Percentiles rank a stretch among this genome's conserved stretches.
These are phyloP conservation scores for Colletotrichum siamense DNA, from an alignment of 2,329 filamentous ascomycete species.

Conservation along the genomic window DNA sequence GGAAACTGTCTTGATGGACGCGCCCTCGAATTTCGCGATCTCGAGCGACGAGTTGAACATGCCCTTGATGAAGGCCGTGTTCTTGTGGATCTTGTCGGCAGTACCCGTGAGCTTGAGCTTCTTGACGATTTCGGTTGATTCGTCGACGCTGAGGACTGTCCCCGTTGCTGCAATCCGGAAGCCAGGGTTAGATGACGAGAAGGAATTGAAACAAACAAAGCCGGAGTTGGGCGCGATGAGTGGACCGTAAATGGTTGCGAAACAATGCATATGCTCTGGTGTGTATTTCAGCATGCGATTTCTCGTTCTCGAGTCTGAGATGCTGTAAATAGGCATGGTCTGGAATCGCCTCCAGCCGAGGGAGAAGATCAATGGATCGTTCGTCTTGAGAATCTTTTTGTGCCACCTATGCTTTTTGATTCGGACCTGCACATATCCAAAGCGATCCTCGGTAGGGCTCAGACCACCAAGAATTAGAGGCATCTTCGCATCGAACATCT, in stretches of 20 bases:
- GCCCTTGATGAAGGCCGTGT: constrained; percentile 97
- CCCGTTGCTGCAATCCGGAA: constrained; percentile 96
- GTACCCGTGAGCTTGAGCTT: constrained; percentile 95
- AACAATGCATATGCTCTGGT: constrained; percentile 99
- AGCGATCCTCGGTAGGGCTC: constrained; percentile 90
- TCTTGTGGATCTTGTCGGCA: constrained; percentile 98
- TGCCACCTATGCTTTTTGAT: constrained; percentile 99
- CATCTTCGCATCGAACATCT: constrained; percentile 79
- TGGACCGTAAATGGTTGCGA: constrained; percentile 93
- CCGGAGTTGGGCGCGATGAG: constrained; percentile 95
- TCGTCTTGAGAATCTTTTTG: constrained; percentile 98
- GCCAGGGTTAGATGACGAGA: constrained; percentile 82
- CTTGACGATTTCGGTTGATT: constrained; percentile 97
- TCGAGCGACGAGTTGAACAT: constrained; percentile 96
- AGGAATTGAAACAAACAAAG: constrained; percentile 91
- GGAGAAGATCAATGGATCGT: constrained; percentile 96
- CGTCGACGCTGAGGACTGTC: constrained; percentile 91
- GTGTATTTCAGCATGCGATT: constrained; percentile 99
- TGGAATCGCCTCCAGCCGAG: constrained; percentile 97
- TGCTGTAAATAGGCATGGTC: constrained; percentile 90
- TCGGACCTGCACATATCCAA: constrained; percentile 92
- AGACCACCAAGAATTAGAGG: constrained; percentile 93
- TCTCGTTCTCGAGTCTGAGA: constrained; percentile 88
- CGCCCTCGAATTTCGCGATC: constrained; percentile 98
- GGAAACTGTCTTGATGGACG: constrained; percentile 93